These are phyloP conservation scores for Amoeboaphelidium protococcarum DNA, from an alignment of 371 early-diverging fungal genomes.

Conservation along the genomic window DNA sequence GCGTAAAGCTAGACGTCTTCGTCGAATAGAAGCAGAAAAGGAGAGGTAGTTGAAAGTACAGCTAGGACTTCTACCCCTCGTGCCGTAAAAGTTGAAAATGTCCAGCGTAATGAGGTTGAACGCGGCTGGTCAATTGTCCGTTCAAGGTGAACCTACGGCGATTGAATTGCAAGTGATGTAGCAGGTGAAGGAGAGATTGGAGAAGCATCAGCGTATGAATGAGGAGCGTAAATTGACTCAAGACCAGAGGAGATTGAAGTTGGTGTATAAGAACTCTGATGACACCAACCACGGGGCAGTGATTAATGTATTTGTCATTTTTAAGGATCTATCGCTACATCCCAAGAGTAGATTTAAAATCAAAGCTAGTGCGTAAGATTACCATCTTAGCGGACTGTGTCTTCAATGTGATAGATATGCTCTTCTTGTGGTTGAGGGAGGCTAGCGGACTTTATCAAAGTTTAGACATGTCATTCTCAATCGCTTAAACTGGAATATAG, in stretches of 20 bases:
- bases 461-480: constrained; percentile 88
- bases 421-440: constrained; percentile 78
- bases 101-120: constrained; percentile 87
- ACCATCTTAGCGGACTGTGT: constrained; percentile 48
- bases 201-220: constrained; percentile 48
- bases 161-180: constrained; percentile 62
- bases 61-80: constrained; percentile 72
- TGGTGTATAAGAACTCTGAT: constrained; percentile 31
- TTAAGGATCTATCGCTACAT: constrained; percentile 23
- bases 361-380: constrained; percentile 57
- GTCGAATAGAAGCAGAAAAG: constrained; percentile 49
- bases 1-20: constrained; percentile 71
- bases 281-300: constrained; percentile 34
- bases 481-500: constrained; percentile 90
- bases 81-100: constrained; percentile 66
- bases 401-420: constrained; percentile 30
- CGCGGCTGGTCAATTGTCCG: constrained; percentile 63
- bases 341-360: constrained; percentile 65
- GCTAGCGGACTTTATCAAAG: constrained; percentile 53
- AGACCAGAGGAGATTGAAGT: constrained; percentile 57
- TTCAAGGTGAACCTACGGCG: constrained; percentile 76
- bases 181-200: constrained; percentile 55
- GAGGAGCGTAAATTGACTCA: constrained; percentile 54
- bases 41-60: constrained; percentile 84
- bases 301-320: constrained; percentile 46